phyloP scores from a whole-genome alignment of 257 asterid genomes.

The Buddleja alternifolia region DNA sequence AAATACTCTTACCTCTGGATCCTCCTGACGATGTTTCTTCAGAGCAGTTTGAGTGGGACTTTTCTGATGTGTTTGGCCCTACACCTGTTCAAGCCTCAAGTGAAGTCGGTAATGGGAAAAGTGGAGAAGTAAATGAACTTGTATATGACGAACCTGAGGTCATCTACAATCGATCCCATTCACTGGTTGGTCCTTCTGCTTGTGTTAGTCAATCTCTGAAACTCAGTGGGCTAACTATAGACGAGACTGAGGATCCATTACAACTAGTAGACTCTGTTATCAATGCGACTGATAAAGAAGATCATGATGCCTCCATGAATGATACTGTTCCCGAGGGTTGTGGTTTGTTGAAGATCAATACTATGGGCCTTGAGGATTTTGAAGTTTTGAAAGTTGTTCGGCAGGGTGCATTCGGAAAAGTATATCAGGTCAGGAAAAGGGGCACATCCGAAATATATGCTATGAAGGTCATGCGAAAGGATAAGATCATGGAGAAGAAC shows the following conservation, averaged over 20 bases:
- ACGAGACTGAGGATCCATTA: constrained; percentile 50
- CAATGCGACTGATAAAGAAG: constrained; percentile 38
- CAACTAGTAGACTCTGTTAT: constrained; percentile 43
- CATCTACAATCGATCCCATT: constrained; percentile 62
- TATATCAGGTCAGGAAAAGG: constrained; percentile 61
- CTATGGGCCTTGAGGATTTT: constrained; percentile 63
- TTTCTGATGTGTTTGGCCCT: constrained; percentile 39
- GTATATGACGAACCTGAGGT: constrained; percentile 66
- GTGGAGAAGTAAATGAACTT: constrained; percentile 48
- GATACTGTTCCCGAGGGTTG: constrained; percentile 33
- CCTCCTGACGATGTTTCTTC: constrained; percentile 19
- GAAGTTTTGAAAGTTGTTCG: constrained; percentile 64
- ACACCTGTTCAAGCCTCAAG: constrained; percentile 39
- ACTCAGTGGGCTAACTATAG: constrained; percentile 57
- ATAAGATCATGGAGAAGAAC: constrained; percentile 73
- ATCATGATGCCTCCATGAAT: constrained; percentile 30
- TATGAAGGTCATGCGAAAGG: constrained; percentile 82
- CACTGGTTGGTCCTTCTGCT: constrained; percentile 68
- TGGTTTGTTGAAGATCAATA: constrained; percentile 30
- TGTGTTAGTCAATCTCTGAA: constrained; percentile 54
- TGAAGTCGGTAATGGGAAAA: constrained; percentile 36
- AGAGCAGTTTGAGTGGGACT: constrained; percentile 25
- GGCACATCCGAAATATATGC: constrained; percentile 62
- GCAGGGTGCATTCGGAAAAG: constrained; percentile 75
- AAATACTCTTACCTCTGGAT: no score